Percentiles rank a stretch among this genome's conserved stretches.
phyloP scores from a whole-genome alignment of 768 basidiomycete species.

The Suillus decipiens region DNA sequence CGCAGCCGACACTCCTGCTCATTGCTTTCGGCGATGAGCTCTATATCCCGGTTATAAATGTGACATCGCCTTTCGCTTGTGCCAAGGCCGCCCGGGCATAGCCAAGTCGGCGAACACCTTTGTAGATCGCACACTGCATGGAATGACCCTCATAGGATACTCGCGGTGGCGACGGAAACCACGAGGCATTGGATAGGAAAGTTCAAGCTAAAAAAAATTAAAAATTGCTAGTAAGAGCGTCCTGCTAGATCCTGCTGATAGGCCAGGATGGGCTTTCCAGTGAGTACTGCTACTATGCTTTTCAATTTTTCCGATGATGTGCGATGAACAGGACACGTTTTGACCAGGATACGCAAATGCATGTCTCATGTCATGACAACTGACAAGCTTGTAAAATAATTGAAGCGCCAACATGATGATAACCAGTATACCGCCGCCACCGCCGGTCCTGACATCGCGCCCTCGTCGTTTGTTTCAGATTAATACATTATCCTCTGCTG shows the following conservation, averaged over 20 bases:
- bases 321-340: background rate
- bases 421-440: too few species aligned
- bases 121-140: too few species aligned
- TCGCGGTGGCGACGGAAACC: background rate
- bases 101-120: background rate
- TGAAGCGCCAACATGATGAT: background rate
- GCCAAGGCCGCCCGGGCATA: background rate
- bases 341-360: background rate
- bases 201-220: background rate
- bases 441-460: background rate
- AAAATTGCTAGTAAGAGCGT: background rate
- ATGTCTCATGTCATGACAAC: background rate
- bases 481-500: background rate
- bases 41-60: background rate
- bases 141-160: too few species aligned
- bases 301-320: background rate
- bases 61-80: background rate
- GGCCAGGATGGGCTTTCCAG: background rate
- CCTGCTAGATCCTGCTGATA: background rate
- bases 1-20: background rate
- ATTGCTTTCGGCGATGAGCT: background rate
- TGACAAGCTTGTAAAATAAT: background rate
- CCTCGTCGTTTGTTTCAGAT: conserved; percentile 1
- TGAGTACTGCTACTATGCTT: background rate
- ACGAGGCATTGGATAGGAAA: background rate